Percentiles rank a stretch among this genome's conserved stretches.
These are phyloP conservation scores for Xylaria sp. DNA, from an alignment of 2,329 filamentous ascomycete genomes.

Conservation along the genomic window DNA sequence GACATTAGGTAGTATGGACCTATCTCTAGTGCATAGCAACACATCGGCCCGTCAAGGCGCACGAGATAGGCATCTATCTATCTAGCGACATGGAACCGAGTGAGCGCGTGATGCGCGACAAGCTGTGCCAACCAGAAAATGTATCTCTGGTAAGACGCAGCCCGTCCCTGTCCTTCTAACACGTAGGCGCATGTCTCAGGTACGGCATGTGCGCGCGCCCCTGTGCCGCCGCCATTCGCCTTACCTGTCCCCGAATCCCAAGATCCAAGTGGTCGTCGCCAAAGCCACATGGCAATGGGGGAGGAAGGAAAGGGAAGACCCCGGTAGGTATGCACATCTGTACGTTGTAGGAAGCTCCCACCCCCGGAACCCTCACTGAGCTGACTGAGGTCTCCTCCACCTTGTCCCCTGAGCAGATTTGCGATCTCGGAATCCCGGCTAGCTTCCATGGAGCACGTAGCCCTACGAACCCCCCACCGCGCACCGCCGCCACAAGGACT, in stretches of 20 bases:
- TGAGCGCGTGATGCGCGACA: too few species aligned
- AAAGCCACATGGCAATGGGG: neutral
- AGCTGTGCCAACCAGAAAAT: too few species aligned
- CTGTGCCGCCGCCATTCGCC: neutral
- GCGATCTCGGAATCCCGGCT: neutral
- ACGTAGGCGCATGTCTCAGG: too few species aligned
- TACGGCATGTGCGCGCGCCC: neutral
- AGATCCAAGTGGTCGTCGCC: neutral
- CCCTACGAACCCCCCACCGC: slow-evolving; percentile 3
- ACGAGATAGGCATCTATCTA: too few species aligned
- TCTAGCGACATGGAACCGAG: too few species aligned
- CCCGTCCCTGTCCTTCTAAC: too few species aligned
- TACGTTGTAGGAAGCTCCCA: slow-evolving; percentile 22
- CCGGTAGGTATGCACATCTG: slow-evolving; percentile 18
- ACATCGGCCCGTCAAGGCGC: too few species aligned
- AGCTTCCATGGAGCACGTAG: neutral
- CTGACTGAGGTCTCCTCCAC: too few species aligned
- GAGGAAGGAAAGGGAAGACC: neutral
- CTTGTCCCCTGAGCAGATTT: neutral
- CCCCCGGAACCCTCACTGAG: too few species aligned
- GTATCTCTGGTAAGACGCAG: too few species aligned
- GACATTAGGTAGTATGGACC: too few species aligned
- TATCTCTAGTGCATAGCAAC: too few species aligned
- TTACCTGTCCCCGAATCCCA: neutral
- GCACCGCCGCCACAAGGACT: slow-evolving; percentile 12